Evolutionary conservation across 2,329 filamentous ascomycete species (phyloP).

Genomic region (Blumeria hordei): DNA sequence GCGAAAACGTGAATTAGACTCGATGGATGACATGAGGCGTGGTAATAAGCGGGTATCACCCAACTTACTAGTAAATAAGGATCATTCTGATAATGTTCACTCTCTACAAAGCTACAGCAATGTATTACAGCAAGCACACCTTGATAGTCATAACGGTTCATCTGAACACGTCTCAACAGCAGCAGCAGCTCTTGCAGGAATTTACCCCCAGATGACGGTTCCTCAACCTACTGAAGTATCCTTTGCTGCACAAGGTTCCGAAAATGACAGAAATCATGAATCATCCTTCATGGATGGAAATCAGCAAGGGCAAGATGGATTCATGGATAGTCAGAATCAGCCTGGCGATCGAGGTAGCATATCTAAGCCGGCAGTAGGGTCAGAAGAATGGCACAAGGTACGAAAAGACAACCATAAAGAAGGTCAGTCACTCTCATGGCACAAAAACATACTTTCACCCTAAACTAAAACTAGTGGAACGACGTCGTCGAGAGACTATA

Average conservation of each 20-base stretch:
- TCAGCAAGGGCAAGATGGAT: constrained; percentile 12
- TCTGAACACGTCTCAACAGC: constrained; percentile 31
- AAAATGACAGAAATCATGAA: constrained; percentile 16
- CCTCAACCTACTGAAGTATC: constrained; percentile 29
- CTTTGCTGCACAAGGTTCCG: constrained; percentile 21
- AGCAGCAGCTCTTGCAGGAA: constrained; percentile 23
- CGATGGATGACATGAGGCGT: constrained; percentile 15
- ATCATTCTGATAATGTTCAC: constrained; percentile 13
- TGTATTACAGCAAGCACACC: constrained; percentile 20
- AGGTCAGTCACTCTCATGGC: constrained; percentile 30
- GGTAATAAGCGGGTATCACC: constrained; percentile 16
- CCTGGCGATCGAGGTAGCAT: constrained; percentile 6
- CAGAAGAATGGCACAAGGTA: constrained; percentile 93
- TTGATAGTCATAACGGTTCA: constrained; percentile 27
- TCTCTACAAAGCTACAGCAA: constrained; percentile 15
- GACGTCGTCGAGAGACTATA: constrained; percentile 87
- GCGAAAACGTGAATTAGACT: constrained; percentile 16
- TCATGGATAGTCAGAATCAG: constrained; percentile 19
- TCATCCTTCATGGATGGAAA: constrained; percentile 19
- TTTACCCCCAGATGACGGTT: constrained; percentile 28
- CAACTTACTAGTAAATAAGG: constrained; percentile 10
- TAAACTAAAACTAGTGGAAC: constrained; percentile 42
- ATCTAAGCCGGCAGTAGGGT: constrained; percentile 73
- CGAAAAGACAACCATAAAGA: constrained; percentile 98
- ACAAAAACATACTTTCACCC: neutral